A percentile compares a stretch with the other conserved stretches of the same genome.
These are phyloP conservation scores for Bolboschoenoplectus hybrid DNA, from an alignment of 202 grass and related monocot genomes.

Conservation along the genomic window DNA sequence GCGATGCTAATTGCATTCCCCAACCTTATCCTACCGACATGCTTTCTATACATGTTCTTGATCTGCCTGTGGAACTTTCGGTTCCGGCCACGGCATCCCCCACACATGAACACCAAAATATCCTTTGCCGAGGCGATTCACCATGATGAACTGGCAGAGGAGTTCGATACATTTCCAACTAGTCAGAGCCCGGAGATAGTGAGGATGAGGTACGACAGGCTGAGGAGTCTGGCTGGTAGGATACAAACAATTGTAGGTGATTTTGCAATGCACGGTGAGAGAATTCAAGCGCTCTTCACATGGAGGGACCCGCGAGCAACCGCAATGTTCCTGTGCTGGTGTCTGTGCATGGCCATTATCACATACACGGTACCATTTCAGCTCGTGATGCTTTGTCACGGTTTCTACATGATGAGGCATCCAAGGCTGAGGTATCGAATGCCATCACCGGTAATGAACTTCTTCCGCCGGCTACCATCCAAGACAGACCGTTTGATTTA, in stretches of 20 bases:
- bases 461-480: conserved; percentile 72
- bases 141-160: conserved; percentile 79
- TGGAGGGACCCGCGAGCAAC: conserved; percentile 92
- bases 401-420: conserved; percentile 83
- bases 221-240: conserved; percentile 66
- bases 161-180: conserved; percentile 86
- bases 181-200: conserved; percentile 54
- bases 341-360: conserved; percentile 52
- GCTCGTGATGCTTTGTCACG: conserved; percentile 61
- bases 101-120: conserved; percentile 76
- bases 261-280: conserved; percentile 68
- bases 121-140: conserved; percentile 54
- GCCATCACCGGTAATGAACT: conserved; percentile 64
- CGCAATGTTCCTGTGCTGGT: conserved; percentile 56
- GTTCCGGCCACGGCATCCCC: conserved; percentile 50
- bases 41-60: conserved; percentile 74
- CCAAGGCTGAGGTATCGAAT: conserved; percentile 61
- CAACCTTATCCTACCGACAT: conserved; percentile 60
- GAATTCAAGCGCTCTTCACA: conserved; percentile 47
- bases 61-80: conserved; percentile 64
- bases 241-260: conserved; percentile 83
- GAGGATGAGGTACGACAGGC: conserved; percentile 78
- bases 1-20: conserved; percentile 61
- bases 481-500: conserved; percentile 64
- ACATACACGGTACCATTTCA: conserved; percentile 69